A percentile compares a stretch with the other conserved stretches of the same genome.
Conservation (phyloP, 495 filamentous ascomycete genomes). For the Penicillium coprophilum region DNA sequence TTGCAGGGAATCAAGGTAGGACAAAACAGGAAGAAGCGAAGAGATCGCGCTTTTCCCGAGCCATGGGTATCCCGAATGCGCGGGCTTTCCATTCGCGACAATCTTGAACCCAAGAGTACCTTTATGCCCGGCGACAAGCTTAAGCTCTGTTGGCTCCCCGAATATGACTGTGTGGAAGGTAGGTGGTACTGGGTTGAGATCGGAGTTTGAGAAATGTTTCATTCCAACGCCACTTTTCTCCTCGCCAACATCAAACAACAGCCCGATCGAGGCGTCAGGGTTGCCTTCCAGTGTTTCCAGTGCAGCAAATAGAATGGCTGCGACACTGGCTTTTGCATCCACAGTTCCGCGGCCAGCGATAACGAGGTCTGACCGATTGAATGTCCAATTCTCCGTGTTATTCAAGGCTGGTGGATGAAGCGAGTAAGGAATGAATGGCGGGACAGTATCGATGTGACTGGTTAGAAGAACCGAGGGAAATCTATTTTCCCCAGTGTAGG, state of each 20-base stretch:
- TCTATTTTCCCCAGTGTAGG: slow-evolving; percentile 20
- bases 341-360: slow-evolving; percentile 74
- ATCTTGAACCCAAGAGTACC: slow-evolving; percentile 61
- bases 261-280: slow-evolving; percentile 43
- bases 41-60: slow-evolving; percentile 70
- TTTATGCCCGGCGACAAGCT: slow-evolving; percentile 79
- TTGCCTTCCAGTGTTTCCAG: slow-evolving; percentile 35
- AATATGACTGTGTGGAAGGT: slow-evolving; percentile 58
- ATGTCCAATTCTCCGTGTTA: background rate
- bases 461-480: slow-evolving; percentile 54
- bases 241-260: slow-evolving; percentile 82
- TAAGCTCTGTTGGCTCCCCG: slow-evolving; percentile 76
- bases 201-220: slow-evolving; percentile 24
- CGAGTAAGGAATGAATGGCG: slow-evolving; percentile 52
- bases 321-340: slow-evolving; percentile 83
- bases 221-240: slow-evolving; percentile 74
- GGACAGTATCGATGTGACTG: slow-evolving; percentile 64
- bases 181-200: slow-evolving; percentile 11
- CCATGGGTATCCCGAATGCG: slow-evolving; percentile 76
- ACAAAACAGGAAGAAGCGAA: slow-evolving; percentile 60
- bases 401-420: no score
- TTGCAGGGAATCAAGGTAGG: slow-evolving; percentile 40
- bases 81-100: slow-evolving; percentile 54
- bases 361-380: slow-evolving; percentile 39
- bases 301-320: slow-evolving; percentile 62